Evolutionary conservation across 768 basidiomycete genomes (phyloP), one percentile per base, ranked within the genome.

Genomic region (Trametes villosa): DNA sequence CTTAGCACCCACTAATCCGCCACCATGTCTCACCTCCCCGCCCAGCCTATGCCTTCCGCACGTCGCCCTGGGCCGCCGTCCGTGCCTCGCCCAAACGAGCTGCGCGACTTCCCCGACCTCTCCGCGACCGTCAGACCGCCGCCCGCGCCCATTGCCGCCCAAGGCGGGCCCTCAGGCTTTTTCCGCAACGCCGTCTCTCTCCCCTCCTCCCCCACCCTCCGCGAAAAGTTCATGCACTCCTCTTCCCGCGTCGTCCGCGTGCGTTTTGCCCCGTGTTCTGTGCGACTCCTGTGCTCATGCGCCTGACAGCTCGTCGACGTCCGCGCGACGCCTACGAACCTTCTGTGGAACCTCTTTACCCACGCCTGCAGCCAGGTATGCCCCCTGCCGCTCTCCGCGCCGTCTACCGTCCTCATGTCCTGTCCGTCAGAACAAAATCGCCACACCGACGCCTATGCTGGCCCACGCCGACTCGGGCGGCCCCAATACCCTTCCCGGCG

Each of bases 261-360:
- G 47, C 61, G 61, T 49, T 36, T 13, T 20, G 2, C 33, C 53
- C 26, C 24, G 20, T 5, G 6, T 45, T 17, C 36, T 27, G 4
- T n/a, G 7, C 48, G 7, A 9, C 30, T 38, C 50, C 7, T 42
- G 17, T 36, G 40, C 31, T 48, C 40, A 46, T 52, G 20, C 22
- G 27, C 26, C 34, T 27, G 50, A 40, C 53, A 59, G 63, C 53
- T 59, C 38, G 44, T 45, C 3, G 57, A 64, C 54, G 48, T 64
- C 24, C 63, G 58, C 30, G 18, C 48, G 40, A 57, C 63, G 26
- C 63, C 57, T 11, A 59, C 42, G 9, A 41, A 64, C 22, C 63
- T 60, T 40, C 63, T 64, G 26, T 64, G 63, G 63, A 55, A 40
- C 34, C 45, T 64, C 8, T 64, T 64, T 33, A 44, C 38, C 30